These are phyloP conservation scores for Forsythia suspensa DNA, from an alignment of 257 asterid species.

Conservation along the genomic window DNA sequence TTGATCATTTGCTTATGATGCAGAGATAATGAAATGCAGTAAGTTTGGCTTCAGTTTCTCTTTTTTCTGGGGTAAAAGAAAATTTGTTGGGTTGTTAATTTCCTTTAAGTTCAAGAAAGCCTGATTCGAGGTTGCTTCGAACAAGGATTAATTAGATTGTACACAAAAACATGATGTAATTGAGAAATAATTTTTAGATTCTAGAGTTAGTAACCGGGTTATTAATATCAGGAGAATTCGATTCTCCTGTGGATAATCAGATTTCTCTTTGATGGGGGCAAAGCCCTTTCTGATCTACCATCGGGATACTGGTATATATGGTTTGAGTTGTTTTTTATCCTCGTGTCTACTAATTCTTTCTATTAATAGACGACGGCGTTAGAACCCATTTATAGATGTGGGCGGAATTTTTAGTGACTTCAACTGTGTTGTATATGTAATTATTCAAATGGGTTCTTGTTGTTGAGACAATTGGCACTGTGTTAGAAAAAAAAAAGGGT, in stretches of 20 bases:
- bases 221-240: no score
- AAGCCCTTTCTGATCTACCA: neutral
- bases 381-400: no score
- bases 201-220: no score
- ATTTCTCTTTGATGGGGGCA: neutral
- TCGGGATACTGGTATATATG: neutral
- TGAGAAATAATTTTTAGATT: neutral
- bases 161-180: neutral
- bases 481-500: neutral
- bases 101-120: neutral
- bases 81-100: neutral
- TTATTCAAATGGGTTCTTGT: no score
- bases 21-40: neutral
- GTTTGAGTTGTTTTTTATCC: no score
- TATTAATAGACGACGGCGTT: no score
- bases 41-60: neutral
- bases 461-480: neutral
- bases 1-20: neutral
- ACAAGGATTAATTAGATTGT: neutral
- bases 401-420: no score
- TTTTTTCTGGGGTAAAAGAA: neutral
- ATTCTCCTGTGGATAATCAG: neutral
- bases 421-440: no score
- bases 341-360: no score
- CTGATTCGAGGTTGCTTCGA: neutral